Base-by-base conservation (phyloP, 2,329 filamentous ascomycete genomes). In the Paraconiothyrium brasiliense region DNA sequence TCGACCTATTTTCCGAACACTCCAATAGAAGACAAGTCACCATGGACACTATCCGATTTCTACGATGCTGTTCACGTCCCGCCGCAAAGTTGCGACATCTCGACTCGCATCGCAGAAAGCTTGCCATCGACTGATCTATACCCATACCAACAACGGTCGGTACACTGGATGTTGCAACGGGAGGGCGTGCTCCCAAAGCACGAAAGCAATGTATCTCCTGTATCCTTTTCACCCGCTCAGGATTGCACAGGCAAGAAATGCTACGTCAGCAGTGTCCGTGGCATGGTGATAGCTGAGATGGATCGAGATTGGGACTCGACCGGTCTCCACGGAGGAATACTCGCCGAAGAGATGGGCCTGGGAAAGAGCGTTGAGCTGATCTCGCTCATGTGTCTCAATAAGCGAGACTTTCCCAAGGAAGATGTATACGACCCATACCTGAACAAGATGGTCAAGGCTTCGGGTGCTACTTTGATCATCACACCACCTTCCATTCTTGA, bases 321-420 rank as follows among this genome's bases (percentile, higher is more conserved):
- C 11, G 43, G 30, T 16, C 60, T 83, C 1, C 77, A 71, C 39
- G 88, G 88, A 2, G 91, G 91, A 0, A 89, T 93, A 51, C 80
- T 94, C 5, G 88, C 90, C 0, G 92, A 94, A 71, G 92, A 94
- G 76, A 94, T 94, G 92, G 92, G 92, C 0, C 81, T 94, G 1
- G 92, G 92, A 1, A 94, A 94, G 76, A 94, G 92, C 0, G 82
- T 94, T 3, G 92, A 94, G 78, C 83, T 92, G 2, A 87, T 93
- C 48, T 85, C 89, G 4, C 81, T 94, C 11, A 86, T 93, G n/a
- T 81, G 87, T 8, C 80, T 90, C 27, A 87, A 94, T 71, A 81
- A 76, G 43, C 84, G 86, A 34, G 43, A 63, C 44, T 39, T 64
- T 0, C 37, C 56, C 7, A 35, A 67, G 22, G 60, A 41, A 10